Conservation (phyloP, 1,284 basidiomycete genomes). For the Ustilago tritici region DNA sequence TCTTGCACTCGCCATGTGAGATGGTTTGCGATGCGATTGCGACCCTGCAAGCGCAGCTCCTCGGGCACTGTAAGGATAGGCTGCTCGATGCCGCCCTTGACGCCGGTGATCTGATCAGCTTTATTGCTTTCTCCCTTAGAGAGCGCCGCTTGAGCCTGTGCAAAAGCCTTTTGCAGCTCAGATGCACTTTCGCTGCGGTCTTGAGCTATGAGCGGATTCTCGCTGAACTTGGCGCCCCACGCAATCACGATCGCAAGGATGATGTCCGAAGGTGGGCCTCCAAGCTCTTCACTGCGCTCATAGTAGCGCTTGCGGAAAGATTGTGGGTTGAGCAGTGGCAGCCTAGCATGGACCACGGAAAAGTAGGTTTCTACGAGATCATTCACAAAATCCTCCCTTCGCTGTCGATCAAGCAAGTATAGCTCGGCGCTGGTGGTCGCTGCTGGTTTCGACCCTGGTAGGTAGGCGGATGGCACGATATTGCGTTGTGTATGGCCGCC, state of each 20-base stretch:
- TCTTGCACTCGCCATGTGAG: constrained; percentile 74
- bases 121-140: constrained; percentile 45
- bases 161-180: constrained; percentile 43
- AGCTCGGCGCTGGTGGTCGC: constrained; percentile 49
- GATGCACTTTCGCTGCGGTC: constrained; percentile 78
- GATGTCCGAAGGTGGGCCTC: constrained; percentile 74
- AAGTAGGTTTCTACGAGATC: constrained; percentile 61
- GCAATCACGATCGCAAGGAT: constrained; percentile 88
- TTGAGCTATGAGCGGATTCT: constrained; percentile 81
- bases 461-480: constrained; percentile 33
- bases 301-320: constrained; percentile 50
- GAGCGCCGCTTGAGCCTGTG: constrained; percentile 43
- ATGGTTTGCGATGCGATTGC: constrained; percentile 81
- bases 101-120: constrained; percentile 44
- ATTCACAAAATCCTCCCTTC: constrained; percentile 52
- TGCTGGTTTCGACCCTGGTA: constrained; percentile 40
- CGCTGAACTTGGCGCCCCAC: constrained; percentile 91
- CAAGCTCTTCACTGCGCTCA: constrained; percentile 38
- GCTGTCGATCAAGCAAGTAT: constrained; percentile 43
- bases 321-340: constrained; percentile 55
- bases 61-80: constrained; percentile 48
- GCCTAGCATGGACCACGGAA: constrained; percentile 53
- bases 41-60: constrained; percentile 70
- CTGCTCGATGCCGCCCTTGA: constrained; percentile 53
- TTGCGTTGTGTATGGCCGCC: constrained; percentile 33